Conservation (phyloP, 306 rosid genomes). For the Oxytropis ochrocephala region DNA sequence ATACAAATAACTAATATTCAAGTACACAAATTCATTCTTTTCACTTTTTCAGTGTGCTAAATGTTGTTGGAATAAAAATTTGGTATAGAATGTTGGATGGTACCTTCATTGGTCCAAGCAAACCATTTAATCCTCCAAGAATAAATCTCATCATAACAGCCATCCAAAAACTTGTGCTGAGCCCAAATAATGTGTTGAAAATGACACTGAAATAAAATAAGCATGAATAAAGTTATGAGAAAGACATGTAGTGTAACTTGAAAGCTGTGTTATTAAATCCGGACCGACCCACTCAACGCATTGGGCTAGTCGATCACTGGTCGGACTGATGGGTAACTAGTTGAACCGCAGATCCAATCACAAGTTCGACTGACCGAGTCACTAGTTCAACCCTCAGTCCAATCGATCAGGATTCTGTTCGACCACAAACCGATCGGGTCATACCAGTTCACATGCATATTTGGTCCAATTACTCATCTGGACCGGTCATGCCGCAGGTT, state of each 20-base stretch:
- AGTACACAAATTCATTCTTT: neutral
- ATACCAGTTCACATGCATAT: no score
- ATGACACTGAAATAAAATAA: constrained; percentile 43
- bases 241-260: neutral
- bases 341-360: no score
- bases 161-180: constrained; percentile 87
- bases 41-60: neutral
- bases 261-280: neutral
- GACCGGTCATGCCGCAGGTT: no score
- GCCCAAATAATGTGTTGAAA: constrained; percentile 82
- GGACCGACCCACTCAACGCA: no score
- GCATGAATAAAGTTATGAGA: neutral
- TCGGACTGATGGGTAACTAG: no score
- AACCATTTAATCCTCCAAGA: constrained; percentile 82
- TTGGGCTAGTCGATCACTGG: no score
- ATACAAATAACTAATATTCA: neutral
- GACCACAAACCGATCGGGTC: no score
- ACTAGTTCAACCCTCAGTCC: no score
- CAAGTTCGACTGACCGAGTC: no score
- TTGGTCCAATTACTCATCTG: no score
- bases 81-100: neutral
- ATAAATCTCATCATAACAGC: constrained; percentile 63
- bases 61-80: neutral
- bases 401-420: no score
- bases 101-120: constrained; percentile 90